Evolutionary conservation across 73 alveolate species (phyloP), one percentile per base, ranked within the genome.

Genomic region (Stentor coeruleus): DNA sequence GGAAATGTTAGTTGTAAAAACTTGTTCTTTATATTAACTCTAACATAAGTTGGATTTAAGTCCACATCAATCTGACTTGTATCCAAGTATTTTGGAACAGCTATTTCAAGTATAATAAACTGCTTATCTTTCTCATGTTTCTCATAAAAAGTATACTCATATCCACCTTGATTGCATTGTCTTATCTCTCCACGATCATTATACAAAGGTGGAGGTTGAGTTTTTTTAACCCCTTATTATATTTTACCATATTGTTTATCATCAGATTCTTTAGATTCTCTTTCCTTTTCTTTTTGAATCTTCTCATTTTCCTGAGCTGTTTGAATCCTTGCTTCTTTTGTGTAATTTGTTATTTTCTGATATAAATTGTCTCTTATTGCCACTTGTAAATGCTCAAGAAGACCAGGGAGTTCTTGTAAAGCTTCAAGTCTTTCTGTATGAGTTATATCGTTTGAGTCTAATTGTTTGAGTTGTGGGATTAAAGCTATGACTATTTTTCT

Each of bases 31-130:
- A 96, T 88, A 75, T 93, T 95, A 31, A 96, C 85, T 81, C 99
- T 89, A 6, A 97, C 96, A 95, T 97, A 97, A 39, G 85, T 86
- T 6, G 99, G 99, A 83, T 97, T 90, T 81, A 97, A 84, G 85
- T 96, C 99, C 37, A 96, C 99, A 85, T 95, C 95, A 77, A 96
- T 83, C 26, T 88, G 91, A 30, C 89, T 82, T n/a, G 99, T 97
- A 84, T 96, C 99, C 84, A 97, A 66, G 89, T 84, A 97, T 90
- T 95, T 96, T 3, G 99, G 99, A 3, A 94, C 77, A 35, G 81
- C 60, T 76, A 96, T 66, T 38, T 93, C 96, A 60, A 94, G 86
- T 28, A 88, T 81, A 38, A 91, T 87, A 35, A 90, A 85, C 3
- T 94, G 85, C 3, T 86, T 85, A 3, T 38, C 93, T 6, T 86